These are phyloP conservation scores for Penicillium oxalicum DNA, from an alignment of 2,329 filamentous ascomycete species.

Conservation along the genomic window DNA sequence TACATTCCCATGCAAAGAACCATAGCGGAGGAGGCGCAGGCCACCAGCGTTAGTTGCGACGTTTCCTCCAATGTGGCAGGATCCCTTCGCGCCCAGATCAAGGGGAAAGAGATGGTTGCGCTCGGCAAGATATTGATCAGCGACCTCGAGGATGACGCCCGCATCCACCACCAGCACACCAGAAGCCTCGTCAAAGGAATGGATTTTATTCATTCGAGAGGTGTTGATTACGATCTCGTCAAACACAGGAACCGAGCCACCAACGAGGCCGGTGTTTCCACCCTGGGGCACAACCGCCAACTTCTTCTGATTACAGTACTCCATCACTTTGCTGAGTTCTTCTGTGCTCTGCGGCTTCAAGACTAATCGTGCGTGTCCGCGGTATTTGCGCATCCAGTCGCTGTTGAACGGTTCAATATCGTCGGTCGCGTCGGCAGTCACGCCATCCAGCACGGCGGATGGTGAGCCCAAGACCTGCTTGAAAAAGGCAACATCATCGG, in stretches of 20 bases:
- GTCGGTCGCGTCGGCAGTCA: conserved; percentile 65
- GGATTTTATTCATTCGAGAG: conserved; percentile 81
- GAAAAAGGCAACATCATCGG: conserved; percentile 78
- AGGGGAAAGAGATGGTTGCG: conserved; percentile 86
- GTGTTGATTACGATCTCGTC: conserved; percentile 96
- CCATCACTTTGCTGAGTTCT: conserved; percentile 82
- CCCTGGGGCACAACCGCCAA: conserved; percentile 95
- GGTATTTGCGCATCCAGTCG: conserved; percentile 99
- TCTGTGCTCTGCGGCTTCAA: conserved; percentile 78
- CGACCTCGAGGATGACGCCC: conserved; percentile 82
- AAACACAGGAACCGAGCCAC: conserved; percentile 92
- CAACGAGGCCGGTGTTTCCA: conserved; percentile 92
- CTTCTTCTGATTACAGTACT: conserved; percentile 90
- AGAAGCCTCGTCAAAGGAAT: conserved; percentile 87
- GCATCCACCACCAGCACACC: conserved; percentile 86
- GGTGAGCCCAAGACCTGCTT: conserved; percentile 70
- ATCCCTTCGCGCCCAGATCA: conserved; percentile 95
- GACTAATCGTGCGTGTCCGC: conserved; percentile 80
- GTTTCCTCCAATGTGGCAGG: conserved; percentile 93
- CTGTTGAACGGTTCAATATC: conserved; percentile 90
- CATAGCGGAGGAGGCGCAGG: conserved; percentile 81
- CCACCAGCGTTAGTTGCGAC: conserved; percentile 94
- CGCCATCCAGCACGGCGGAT: conserved; percentile 76
- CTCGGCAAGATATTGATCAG: conserved; percentile 78
- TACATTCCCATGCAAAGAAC: conserved; percentile 87